These are phyloP conservation scores for Rhizophora mangle DNA, from an alignment of 345 rosid genomes.

Conservation along the genomic window DNA sequence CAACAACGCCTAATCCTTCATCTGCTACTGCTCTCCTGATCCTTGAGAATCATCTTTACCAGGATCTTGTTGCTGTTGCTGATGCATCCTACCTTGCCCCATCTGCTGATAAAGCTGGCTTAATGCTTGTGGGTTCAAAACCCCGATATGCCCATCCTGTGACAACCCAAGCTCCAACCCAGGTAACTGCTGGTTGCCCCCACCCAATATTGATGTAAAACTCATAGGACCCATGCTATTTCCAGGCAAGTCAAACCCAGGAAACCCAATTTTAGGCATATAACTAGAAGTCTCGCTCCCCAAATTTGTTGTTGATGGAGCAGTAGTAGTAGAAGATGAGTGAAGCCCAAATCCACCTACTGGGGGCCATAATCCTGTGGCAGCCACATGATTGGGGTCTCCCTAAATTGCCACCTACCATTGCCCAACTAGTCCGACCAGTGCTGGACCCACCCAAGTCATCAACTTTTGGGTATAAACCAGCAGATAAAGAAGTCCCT, in stretches of 20 bases:
- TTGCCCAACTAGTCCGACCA: slow-evolving; percentile 63
- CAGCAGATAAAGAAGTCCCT: slow-evolving; percentile 57
- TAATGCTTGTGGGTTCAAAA: slow-evolving; percentile 67
- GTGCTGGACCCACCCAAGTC: slow-evolving; percentile 58
- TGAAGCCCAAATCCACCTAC: slow-evolving; percentile 65
- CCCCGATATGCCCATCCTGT: slow-evolving; percentile 90
- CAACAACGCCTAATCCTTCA: slow-evolving; percentile 28
- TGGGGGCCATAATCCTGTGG: slow-evolving; percentile 73
- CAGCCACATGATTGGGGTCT: slow-evolving; percentile 56
- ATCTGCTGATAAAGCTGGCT: slow-evolving; percentile 90
- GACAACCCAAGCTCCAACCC: slow-evolving; percentile 93
- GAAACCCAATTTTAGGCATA: slow-evolving; percentile 62
- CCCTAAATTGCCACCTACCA: slow-evolving; percentile 55
- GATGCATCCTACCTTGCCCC: slow-evolving; percentile 59
- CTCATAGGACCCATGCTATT: slow-evolving; percentile 63
- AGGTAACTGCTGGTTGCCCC: slow-evolving; percentile 58
- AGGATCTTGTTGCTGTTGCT: slow-evolving; percentile 50
- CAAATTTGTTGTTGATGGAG: slow-evolving; percentile 45
- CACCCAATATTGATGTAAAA: slow-evolving; percentile 71
- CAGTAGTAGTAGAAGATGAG: slow-evolving; percentile 37
- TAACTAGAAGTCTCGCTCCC: slow-evolving; percentile 50
- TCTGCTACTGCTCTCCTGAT: slow-evolving; percentile 59
- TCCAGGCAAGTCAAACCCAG: slow-evolving; percentile 75
- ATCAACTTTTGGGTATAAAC: slow-evolving; percentile 66
- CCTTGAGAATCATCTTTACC: slow-evolving; percentile 83